Evolutionary conservation across 2,329 filamentous ascomycete genomes (phyloP), one percentile per base, ranked within the genome.

Genomic region (Ophiostoma piceae): DNA sequence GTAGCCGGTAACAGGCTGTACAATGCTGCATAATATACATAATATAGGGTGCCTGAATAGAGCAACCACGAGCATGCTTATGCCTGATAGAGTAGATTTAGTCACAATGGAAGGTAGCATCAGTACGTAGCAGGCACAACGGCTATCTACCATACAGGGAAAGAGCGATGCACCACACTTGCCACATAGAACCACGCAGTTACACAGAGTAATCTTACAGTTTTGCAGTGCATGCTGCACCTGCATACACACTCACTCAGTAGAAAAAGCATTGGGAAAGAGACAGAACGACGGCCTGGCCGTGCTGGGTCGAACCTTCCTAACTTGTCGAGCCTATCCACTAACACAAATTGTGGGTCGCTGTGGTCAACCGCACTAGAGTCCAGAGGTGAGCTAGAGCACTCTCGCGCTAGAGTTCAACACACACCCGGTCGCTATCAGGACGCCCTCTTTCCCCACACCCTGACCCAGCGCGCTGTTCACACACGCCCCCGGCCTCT

Each of bases 241-340:
- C 1, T 43, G 16, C 43, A 7, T n/a, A 47, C 43, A 47, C 43
- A 47, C 16, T 47, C 19, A 47, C 39, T 11, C 12, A 11, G 39
- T 47, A n/a, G 9, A 57, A 57, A 26, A 57, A 22, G 19, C 51
- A 57, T 57, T 26, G 22, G 51, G 43, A 22, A 57, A 26, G 51
- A 57, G 51, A 57, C 22, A 11, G 22, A 57, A 26, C 16, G 57
- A 62, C 57, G 57, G 57, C 57, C 26, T 32, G 26, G 12, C 57
- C 26, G 57, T 62, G 26, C 57, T 39, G 60, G 32, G 62, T 65
- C 62, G 62, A 65, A 65, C 62, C 62, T 65, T 65, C 62, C 62
- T 39, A 65, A 65, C 62, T 39, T 22, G 35, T 37, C 62, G 19
- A 65, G 62, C 57, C 62, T 65, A 37, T 39, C 62, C 62, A 39